Evolutionary conservation across 2,329 filamentous ascomycete genomes (phyloP).

Genomic region (Beauveria asiatica): DNA sequence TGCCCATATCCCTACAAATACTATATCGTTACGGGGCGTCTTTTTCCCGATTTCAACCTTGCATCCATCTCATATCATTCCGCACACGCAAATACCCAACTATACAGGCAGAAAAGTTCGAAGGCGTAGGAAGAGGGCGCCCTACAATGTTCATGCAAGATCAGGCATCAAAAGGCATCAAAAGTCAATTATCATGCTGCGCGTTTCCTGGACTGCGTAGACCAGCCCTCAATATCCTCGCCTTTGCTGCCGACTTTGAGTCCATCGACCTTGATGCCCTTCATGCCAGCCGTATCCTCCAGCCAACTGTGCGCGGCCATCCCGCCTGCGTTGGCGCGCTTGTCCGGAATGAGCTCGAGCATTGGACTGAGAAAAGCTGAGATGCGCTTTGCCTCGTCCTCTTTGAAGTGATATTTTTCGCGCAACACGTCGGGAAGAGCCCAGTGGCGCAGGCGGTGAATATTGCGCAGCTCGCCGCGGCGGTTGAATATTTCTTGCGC

Average conservation of each 20-base stretch:
- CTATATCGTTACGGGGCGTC: too few species aligned
- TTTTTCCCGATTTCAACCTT: not conserved
- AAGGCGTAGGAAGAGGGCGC: not conserved
- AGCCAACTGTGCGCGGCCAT: slow-evolving; percentile 85
- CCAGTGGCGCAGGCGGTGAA: slow-evolving; percentile 94
- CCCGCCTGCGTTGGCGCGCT: slow-evolving; percentile 87
- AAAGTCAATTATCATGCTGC: slow-evolving; percentile 28
- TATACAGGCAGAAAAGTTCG: not conserved
- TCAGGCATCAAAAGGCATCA: not conserved
- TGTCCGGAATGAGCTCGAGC: slow-evolving; percentile 81
- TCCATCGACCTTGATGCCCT: slow-evolving; percentile 61
- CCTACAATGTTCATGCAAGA: not conserved
- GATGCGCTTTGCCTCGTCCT: slow-evolving; percentile 69
- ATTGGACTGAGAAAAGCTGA: slow-evolving; percentile 80
- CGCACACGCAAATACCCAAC: not conserved
- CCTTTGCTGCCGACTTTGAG: slow-evolving; percentile 74
- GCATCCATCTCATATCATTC: not conserved
- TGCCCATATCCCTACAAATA: not conserved
- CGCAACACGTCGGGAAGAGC: slow-evolving; percentile 83
- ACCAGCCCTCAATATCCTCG: slow-evolving; percentile 92
- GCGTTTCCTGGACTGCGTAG: slow-evolving; percentile 77
- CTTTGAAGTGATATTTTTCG: slow-evolving; percentile 93
- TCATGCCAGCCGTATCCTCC: slow-evolving; percentile 82
- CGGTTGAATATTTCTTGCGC: slow-evolving; percentile 98
- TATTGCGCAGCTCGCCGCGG: slow-evolving; percentile 94